Evolutionary conservation across 768 basidiomycete species (phyloP), one percentile per base, ranked within the genome.

Genomic region (Paxillus rubicundulus): DNA sequence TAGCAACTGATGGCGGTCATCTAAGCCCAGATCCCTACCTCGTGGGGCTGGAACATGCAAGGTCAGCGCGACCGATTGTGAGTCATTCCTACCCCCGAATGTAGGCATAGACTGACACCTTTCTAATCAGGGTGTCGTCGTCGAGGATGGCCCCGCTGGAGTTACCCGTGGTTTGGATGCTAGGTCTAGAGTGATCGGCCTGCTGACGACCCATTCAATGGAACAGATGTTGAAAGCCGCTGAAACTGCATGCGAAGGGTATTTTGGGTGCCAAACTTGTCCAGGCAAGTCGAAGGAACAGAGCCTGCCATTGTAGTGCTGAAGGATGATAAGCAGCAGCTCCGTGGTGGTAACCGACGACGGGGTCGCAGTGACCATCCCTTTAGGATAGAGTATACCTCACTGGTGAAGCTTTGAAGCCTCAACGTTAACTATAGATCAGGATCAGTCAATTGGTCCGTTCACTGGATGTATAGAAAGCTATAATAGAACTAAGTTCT

Each of bases 91-190:
- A 20, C 34, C 30, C 43, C 13, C 34, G 43, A 36, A 9, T n/a
- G n/a, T 34, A 38, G 16, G 12, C 34, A 17, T 20, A 16, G 13
- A 27, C 48, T n/a, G 32, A 63, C 53, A 7, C 17, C 28, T 45
- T 45, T 62, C 45, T 47, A 36, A 5, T 47, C 20, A 21, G 86
- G 88, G 87, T 60, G 75, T 96, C 43, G 95, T 97, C 14, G 80
- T 98, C 30, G 93, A 96, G 66, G 96, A 98, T 71, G 91, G 95
- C 3, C 93, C 93, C 1, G 82, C 82, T 14, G 95, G 94, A 17
- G 77, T 98, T 60, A 74, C 74, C 37, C 88, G 92, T 53, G 93
- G 93, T 10, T 74, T 81, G 41, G 80, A 85, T 0, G 90, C 92
- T 5, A 94, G 96, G 13, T 86, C 88, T 67, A 88, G 80, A 64